A percentile compares a stretch with the other conserved stretches of the same genome.
These are phyloP conservation scores for Lachnellula subtilissima DNA, from an alignment of 2,329 filamentous ascomycete species.

Conservation along the genomic window DNA sequence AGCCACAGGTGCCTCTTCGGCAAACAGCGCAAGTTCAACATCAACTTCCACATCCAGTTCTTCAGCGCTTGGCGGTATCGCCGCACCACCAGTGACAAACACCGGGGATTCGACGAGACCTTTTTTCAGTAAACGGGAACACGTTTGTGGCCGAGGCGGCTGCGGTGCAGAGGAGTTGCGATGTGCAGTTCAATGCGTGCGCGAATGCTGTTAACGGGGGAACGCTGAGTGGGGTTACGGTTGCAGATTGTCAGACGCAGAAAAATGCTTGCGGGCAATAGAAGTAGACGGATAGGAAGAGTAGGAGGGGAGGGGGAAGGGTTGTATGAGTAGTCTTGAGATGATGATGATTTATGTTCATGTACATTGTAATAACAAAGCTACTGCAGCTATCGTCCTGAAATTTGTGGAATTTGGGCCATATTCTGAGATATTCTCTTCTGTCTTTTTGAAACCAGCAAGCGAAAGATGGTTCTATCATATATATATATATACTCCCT, in stretches of 20 bases:
- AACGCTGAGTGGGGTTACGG: constrained; percentile 12
- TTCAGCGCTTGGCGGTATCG: constrained; percentile 40
- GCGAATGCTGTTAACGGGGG: constrained; percentile 52
- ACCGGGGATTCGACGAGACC: constrained; percentile 47
- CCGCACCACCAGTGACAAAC: constrained; percentile 45
- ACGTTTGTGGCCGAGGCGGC: constrained; percentile 52
- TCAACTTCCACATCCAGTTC: constrained; percentile 1
- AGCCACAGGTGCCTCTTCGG: neutral
- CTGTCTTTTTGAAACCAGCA: too few species aligned
- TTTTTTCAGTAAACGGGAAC: constrained; percentile 52
- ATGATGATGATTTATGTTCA: too few species aligned
- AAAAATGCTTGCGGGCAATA: constrained; percentile 16
- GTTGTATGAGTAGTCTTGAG: neutral
- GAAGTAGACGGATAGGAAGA: neutral
- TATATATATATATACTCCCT: too few species aligned
- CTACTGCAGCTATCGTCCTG: too few species aligned
- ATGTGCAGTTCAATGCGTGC: constrained; percentile 60
- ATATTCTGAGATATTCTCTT: too few species aligned
- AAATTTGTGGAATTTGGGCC: too few species aligned
- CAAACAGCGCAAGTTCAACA: neutral
- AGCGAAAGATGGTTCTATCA: too few species aligned
- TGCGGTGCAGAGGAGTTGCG: constrained; percentile 55
- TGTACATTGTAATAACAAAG: too few species aligned
- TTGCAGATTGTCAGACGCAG: constrained; percentile 22
- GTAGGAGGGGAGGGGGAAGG: too few species aligned